Conservation (phyloP, 2,329 filamentous ascomycete species). For the Chrysosporium queenslandicum region DNA sequence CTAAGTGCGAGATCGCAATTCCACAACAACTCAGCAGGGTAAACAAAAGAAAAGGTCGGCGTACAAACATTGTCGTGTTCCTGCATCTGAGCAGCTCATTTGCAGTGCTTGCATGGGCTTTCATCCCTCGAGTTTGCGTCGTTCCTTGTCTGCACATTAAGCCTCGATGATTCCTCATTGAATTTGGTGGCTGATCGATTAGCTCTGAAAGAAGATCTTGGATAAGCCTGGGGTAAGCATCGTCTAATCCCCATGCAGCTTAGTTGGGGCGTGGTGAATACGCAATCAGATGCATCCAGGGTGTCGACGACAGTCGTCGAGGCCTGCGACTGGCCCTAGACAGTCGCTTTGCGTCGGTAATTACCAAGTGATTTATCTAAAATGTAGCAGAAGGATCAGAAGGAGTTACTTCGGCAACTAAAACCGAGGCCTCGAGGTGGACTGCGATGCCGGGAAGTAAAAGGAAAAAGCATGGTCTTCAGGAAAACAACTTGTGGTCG, state of each 20-base stretch:
- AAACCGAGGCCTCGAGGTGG: background rate
- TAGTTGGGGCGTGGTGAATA: background rate
- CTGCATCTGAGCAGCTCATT: background rate
- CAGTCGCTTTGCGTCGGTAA: slow-evolving; percentile 7
- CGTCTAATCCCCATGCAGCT: background rate
- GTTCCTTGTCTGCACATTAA: background rate
- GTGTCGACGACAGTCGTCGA: background rate
- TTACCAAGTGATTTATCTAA: background rate
- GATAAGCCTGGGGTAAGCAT: background rate
- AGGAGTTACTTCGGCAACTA: background rate
- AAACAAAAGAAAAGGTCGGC: no score
- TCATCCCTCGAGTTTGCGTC: background rate
- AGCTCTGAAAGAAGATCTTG: background rate
- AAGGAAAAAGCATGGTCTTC: background rate
- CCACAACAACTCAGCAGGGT: background rate
- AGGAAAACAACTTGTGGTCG: background rate
- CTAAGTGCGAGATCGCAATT: no score
- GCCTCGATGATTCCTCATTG: background rate
- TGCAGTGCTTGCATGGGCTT: background rate
- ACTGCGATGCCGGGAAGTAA: background rate
- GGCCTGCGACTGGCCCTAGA: no score
- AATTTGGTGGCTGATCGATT: background rate
- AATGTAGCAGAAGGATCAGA: background rate
- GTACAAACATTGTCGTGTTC: background rate
- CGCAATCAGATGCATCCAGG: background rate